phyloP scores from a whole-genome alignment of 2,329 filamentous ascomycete genomes.

The Sphaerulina populicola region DNA sequence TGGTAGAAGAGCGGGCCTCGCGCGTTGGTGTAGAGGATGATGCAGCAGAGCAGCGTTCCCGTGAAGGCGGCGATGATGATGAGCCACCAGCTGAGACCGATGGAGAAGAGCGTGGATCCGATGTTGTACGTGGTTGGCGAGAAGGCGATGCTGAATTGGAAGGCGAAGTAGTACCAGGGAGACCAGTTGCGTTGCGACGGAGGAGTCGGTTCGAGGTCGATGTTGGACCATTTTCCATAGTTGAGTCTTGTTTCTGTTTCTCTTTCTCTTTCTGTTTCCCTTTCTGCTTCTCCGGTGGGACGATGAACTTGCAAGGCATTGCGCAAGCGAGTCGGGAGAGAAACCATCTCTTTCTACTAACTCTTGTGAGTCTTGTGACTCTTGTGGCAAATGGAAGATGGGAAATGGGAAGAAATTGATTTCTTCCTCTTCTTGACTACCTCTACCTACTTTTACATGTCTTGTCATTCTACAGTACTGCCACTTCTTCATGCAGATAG shows the following conservation, averaged over 20 bases:
- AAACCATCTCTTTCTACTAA: background rate
- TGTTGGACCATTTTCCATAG: constrained; percentile 22
- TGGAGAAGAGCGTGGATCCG: constrained; percentile 27
- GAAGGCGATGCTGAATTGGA: constrained; percentile 32
- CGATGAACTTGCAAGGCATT: constrained; percentile 1
- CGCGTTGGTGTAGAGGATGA: constrained; percentile 33
- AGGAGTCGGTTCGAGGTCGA: constrained; percentile 22
- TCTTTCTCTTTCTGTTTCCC: background rate
- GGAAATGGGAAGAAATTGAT: too few species aligned
- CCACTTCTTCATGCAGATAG: background rate
- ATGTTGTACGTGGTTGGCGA: constrained; percentile 33
- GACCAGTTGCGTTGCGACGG: constrained; percentile 21
- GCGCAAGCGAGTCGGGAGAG: background rate
- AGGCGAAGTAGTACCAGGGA: constrained; percentile 29
- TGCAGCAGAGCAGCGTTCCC: constrained; percentile 29
- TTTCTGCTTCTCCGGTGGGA: background rate
- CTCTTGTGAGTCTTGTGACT: too few species aligned
- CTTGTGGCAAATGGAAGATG: too few species aligned
- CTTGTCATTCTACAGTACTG: too few species aligned
- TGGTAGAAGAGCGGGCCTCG: constrained; percentile 33
- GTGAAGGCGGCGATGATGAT: constrained; percentile 28
- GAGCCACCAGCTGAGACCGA: constrained; percentile 32
- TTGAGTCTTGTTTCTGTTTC: background rate
- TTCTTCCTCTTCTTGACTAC: too few species aligned
- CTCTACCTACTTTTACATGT: too few species aligned